phyloP scores from a whole-genome alignment of 257 asterid genomes.

The Fraxinus quadrangulata region DNA sequence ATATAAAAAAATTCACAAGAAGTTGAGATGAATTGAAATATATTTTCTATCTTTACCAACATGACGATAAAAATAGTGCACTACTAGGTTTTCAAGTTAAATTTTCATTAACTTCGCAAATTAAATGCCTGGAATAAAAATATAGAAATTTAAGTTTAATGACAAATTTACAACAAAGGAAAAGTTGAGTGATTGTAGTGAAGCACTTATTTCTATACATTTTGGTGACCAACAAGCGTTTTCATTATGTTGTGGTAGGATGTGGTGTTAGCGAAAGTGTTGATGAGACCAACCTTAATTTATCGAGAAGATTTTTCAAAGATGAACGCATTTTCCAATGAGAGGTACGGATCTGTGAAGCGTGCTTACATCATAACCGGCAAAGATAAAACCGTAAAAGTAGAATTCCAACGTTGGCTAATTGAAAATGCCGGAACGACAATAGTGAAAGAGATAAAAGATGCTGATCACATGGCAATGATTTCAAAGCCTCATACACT shows the following conservation, averaged over 20 bases:
- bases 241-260: constrained; percentile 37
- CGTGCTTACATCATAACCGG: constrained; percentile 39
- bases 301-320: constrained; percentile 41
- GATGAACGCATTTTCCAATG: constrained; percentile 31
- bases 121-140: no score
- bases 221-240: background rate
- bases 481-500: constrained; percentile 38
- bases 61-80: no score
- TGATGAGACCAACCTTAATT: constrained; percentile 46
- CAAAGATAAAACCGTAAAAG: constrained; percentile 35
- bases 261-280: constrained; percentile 40
- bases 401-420: constrained; percentile 50
- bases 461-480: constrained; percentile 62
- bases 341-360: constrained; percentile 52
- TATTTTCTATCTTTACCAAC: no score
- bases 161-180: no score
- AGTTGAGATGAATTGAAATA: no score
- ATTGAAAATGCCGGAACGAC: constrained; percentile 39
- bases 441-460: constrained; percentile 37
- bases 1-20: no score
- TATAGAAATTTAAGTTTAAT: no score
- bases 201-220: no score
- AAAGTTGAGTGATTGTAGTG: no score
- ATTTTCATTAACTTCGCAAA: no score
- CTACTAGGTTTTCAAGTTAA: no score